Conservation (phyloP, 2,329 filamentous ascomycete genomes). For the Chaetomium sp. region DNA sequence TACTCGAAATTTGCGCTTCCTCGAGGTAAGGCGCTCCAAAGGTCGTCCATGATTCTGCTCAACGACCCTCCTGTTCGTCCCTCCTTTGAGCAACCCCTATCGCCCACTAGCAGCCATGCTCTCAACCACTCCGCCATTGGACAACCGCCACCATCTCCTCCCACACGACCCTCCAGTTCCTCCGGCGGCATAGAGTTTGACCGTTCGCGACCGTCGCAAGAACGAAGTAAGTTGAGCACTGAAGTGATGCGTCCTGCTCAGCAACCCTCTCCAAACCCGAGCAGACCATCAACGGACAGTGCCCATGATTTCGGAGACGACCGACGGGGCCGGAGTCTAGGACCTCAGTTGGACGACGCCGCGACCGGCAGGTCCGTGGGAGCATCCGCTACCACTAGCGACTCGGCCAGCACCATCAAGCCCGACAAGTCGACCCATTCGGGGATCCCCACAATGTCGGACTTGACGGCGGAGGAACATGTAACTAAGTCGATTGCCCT, state of each 20-base stretch:
- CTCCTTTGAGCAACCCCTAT: constrained; percentile 54
- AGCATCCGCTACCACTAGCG: constrained; percentile 44
- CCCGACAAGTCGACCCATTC: constrained; percentile 38
- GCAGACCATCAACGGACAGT: constrained; percentile 40
- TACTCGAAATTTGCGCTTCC: constrained; percentile 82
- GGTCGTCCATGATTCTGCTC: constrained; percentile 54
- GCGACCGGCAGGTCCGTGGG: constrained; percentile 37
- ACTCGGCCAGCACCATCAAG: constrained; percentile 50
- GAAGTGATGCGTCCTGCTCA: constrained; percentile 38
- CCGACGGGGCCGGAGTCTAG: constrained; percentile 40
- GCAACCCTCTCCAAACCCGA: constrained; percentile 40
- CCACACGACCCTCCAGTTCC: constrained; percentile 54
- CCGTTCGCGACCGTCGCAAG: constrained; percentile 40
- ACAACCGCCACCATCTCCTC: constrained; percentile 54
- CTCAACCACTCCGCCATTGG: constrained; percentile 31
- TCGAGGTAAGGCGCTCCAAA: constrained; percentile 70
- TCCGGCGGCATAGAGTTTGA: constrained; percentile 36
- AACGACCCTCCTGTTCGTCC: constrained; percentile 50
- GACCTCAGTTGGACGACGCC: constrained; percentile 34
- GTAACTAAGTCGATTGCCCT: constrained; percentile 83
- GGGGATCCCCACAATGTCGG: constrained; percentile 51
- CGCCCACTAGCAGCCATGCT: constrained; percentile 38
- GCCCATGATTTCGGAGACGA: constrained; percentile 43
- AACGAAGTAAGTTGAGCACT: constrained; percentile 44
- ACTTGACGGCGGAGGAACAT: constrained; percentile 80